Base-by-base conservation (phyloP, 208 protist genomes). In the Acanthamoeba divionensis region DNA sequence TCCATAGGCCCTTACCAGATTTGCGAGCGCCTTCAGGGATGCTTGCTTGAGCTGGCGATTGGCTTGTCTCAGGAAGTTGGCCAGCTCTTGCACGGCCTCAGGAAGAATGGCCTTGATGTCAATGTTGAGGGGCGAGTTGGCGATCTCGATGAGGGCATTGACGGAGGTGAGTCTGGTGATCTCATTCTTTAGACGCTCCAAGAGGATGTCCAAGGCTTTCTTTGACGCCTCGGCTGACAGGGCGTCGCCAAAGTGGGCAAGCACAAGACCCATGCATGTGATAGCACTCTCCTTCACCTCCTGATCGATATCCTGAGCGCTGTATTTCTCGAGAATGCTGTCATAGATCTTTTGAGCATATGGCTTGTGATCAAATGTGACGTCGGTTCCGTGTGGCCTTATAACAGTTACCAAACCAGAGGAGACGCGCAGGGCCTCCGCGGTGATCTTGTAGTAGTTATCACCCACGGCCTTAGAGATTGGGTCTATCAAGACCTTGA, bases 261-360 rank as follows among this genome's bases (percentile, higher is more conserved):
- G 50, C 13, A 96, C 80, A 0, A 79, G 21, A 54, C 94, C 95
- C 12, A 96, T 92, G 33, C 85, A 92, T 3, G 62, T 75, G 90
- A 97, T 97, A 21, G 94, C 91, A 41, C 66, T 29, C 82, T 97
- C 96, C 85, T 97, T 97, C 29, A 97, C 96, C 52, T 97, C 96
- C 90, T 97, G 95, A 80, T 97, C 96, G 44, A 95, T 90, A 62
- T 97, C 96, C 63, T 93, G 91, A 33, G 93, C 85, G 29, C 91
- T 73, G 0, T 97, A 90, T 66, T 95, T 90, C 6, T 47, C 63
- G 18, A 90, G 65, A 29, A 93, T 90, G 12, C 71, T 57, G 8
- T 85, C 71, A 31, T 91, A 96, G 44, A 48, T 55, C 75, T 85
- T 85, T 36, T 63, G 50, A 41, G 15, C 31, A 57, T 87, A 91